Conservation (phyloP, 208 protist species). For the Wallacemonas sp. region DNA sequence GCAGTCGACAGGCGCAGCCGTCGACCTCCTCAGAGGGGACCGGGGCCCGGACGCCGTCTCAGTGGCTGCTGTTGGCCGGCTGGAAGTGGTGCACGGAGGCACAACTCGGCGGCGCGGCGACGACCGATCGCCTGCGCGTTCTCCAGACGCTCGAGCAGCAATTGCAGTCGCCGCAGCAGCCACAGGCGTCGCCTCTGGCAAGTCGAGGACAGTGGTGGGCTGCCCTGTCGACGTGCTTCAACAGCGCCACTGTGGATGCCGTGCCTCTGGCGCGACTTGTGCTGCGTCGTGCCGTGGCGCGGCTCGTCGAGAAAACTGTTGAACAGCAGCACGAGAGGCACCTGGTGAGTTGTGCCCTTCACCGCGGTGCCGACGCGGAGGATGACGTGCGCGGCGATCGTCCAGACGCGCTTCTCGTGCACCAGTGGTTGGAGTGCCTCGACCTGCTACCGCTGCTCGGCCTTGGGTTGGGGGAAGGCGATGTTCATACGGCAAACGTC, state of each 20-base stretch:
- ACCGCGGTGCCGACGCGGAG: slow-evolving; percentile 7
- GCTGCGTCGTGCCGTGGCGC: slow-evolving; percentile 10
- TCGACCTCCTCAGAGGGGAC: neutral
- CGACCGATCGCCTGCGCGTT: neutral
- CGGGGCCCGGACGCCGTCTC: slow-evolving; percentile 1
- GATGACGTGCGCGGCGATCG: neutral
- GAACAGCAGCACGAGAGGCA: slow-evolving; percentile 27
- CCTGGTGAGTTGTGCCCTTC: no score
- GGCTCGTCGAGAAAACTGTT: neutral
- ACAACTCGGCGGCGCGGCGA: slow-evolving; percentile 14
- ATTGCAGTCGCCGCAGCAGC: slow-evolving; percentile 2
- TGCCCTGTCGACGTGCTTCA: slow-evolving; percentile 17
- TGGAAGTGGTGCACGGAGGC: slow-evolving; percentile 26
- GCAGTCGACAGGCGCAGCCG: neutral
- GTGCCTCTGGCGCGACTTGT: slow-evolving; percentile 47
- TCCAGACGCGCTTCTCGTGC: slow-evolving; percentile 29
- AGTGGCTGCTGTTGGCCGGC: slow-evolving; percentile 14
- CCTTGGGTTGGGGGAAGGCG: neutral
- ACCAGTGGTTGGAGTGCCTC: slow-evolving; percentile 38
- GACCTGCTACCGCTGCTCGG: slow-evolving; percentile 25
- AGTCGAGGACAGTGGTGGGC: neutral
- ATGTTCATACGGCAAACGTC: neutral
- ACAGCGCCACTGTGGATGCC: slow-evolving; percentile 67
- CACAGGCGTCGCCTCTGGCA: neutral
- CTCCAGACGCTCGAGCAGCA: slow-evolving; percentile 23